Base-by-base conservation (phyloP, 352 stramenopile species). In the Phytophthora citrophthora region DNA sequence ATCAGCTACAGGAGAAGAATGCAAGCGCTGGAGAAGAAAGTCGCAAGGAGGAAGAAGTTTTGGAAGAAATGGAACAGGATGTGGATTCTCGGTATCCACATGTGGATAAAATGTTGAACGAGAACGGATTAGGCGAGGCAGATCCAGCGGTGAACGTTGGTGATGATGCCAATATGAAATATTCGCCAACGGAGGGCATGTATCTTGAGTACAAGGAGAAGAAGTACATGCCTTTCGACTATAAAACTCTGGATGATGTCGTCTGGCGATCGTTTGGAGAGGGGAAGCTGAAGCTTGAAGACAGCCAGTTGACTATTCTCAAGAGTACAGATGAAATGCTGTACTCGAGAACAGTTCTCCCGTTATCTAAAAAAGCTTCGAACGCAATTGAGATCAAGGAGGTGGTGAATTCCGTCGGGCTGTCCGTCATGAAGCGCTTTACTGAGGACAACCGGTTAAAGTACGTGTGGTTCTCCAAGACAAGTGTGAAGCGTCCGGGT, bases 171-270 rank as follows among this genome's bases (percentile, higher is more conserved):
- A 64, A 64, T 36, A 70, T 70, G 16, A 77, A 69, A 45, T 71
- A 53, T 32, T 71, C 68, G 11, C 40, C 41, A 12, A 48, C 27
- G 20, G 51, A 66, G 20, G 70, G 72, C 23, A 70, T 76, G 61
- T 72, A 73, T 20, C 48, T 77, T 15, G 58, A 69, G 46, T 65
- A 70, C 34, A 77, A 70, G 29, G 70, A 79, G 57, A 72, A 75
- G 40, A 70, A 77, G 43, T 68, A 56, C 48, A 70, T 81, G 40
- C 70, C 66, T 9, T 77, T 79, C 52, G 59, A 74, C 50, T 62
- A 72, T 51, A 56, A 61, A 5, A 46, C 60, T 5, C 44, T 74
- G 9, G 70, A 77, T 26, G 43, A 54, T 0, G 70, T 81, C 8
- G 57, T 81, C n/a, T 81, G 73, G 73, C 59, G 62, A 1, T 68